Base-by-base conservation (phyloP, 495 filamentous ascomycete genomes). In the Pseudoneurospora amorphoporcata region DNA sequence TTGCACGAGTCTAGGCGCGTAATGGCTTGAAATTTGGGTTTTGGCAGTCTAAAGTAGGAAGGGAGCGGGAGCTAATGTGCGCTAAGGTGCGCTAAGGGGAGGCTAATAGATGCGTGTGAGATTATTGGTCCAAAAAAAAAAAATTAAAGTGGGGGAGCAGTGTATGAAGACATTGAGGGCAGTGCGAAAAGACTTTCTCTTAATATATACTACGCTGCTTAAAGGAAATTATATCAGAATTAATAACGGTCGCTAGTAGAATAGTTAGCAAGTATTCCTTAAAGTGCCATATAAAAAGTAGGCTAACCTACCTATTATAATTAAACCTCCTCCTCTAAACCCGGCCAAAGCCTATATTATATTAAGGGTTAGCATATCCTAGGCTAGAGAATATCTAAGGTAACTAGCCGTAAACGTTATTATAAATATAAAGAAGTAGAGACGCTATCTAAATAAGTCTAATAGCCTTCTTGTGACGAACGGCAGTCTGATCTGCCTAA, bases 171-270 rank as follows among this genome's bases (percentile, higher is more conserved):
- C n/a, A n/a, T n/a, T n/a, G n/a, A n/a, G n/a, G n/a, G n/a, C n/a
- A n/a, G n/a, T n/a, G n/a, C n/a, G n/a, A n/a, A n/a, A n/a, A n/a
- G n/a, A n/a, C n/a, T n/a, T n/a, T n/a, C n/a, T n/a, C 88, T 70
- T 91, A 88, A 72, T 90, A 90, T 86, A 90, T 90, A 0, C 88
- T 88, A 8, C 88, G 81, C 19, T 83, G 83, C 41, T 82, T 81
- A 78, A 90, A 89, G 0, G 89, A 88, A 61, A 91, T 89, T 73
- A 91, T 85, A 78, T 90, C 89, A 0, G 88, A 89, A 75, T 90
- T 90, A 72, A 91, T 85, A 43, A 90, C 88, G 0, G 89, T 90
- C 3, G 88, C 88, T 88, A 69, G 68, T 9, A 10, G 37, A 39
- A 35, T 1, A 16, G 74, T 73, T 72, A 79, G 70, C 65, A 68